These are phyloP conservation scores for Chenopodium formosanum DNA, from an alignment of 148 eudicot species.

Conservation along the genomic window DNA sequence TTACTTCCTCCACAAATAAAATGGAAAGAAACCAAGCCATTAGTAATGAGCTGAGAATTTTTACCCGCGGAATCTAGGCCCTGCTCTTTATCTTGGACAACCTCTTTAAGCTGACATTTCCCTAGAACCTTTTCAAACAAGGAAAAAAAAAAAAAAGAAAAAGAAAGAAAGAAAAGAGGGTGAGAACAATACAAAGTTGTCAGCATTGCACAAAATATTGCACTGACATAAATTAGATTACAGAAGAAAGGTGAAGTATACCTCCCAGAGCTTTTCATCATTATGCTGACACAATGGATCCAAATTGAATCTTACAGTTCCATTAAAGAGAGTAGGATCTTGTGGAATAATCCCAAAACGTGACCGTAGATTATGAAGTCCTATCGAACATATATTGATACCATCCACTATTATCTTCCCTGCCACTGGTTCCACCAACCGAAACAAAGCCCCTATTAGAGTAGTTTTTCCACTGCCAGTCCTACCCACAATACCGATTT, in stretches of 20 bases:
- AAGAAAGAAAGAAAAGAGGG: not conserved
- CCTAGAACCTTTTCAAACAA: constrained; percentile 52
- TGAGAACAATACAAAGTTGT: not conserved
- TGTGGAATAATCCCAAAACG: constrained; percentile 86
- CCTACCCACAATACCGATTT: constrained; percentile 86
- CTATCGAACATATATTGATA: constrained; percentile 64
- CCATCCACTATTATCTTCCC: constrained; percentile 84
- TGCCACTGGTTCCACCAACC: constrained; percentile 72
- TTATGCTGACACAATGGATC: constrained; percentile 67
- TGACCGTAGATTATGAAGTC: constrained; percentile 84
- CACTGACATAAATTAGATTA: not conserved
- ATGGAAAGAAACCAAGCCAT: not conserved
- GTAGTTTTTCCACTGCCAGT: constrained; percentile 96
- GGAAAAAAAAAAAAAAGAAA: not conserved
- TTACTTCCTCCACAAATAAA: not conserved
- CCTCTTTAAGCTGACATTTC: constrained; percentile 84
- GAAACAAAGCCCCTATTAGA: constrained; percentile 81
- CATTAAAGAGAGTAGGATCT: constrained; percentile 88
- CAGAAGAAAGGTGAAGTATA: constrained; percentile 18
- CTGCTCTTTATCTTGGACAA: constrained; percentile 66
- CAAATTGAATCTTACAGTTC: constrained; percentile 83
- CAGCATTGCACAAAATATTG: not conserved
- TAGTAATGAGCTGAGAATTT: not conserved
- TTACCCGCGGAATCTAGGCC: constrained; percentile 77
- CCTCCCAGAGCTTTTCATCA: constrained; percentile 88